Evolutionary conservation across 768 basidiomycete genomes (phyloP), one percentile per base, ranked within the genome.

Genomic region (Filobasidium floriforme): DNA sequence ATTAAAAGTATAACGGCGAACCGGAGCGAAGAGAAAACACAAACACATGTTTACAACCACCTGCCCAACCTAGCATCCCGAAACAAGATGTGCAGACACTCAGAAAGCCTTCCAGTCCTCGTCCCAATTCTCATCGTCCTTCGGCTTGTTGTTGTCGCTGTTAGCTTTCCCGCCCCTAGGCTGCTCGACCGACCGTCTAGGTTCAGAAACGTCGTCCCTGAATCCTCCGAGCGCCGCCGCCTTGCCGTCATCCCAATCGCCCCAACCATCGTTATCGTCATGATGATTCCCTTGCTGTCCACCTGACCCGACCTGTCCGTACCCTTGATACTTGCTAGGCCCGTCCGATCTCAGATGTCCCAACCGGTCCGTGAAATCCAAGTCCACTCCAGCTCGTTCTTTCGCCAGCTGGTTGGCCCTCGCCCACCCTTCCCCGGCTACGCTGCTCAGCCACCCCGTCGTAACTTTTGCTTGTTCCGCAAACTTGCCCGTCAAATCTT

Each of bases 351-450:
- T 46, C 65, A 66, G 26, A 41, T 61, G 65, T 5, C 46, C 60
- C 22, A 61, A 59, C 54, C 54, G 32, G 5, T 55, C 64, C n/a
- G 64, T 43, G 40, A 65, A 40, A 37, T 65, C 64, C 10, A 61
- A 19, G 9, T 51, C 65, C 84, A 87, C 61, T 87, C 11, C 93
- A 93, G 82, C 76, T 86, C 87, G 55, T 79, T 77, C 80, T 85
- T 89, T 76, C 0, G 77, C 75, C 26, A 77, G 67, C 11, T 74
- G 69, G 60, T 78, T 78, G 24, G 73, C 55, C 4, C 46, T 66
- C 15, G 66, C 67, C 74, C 74, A 76, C 7, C 77, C 75, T 63
- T 78, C 76, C 11, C 68, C 68, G 2, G 77, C 77, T 37, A 70
- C 59, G 14, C 70, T 67, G 9, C 60, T 67, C n/a, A 73, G 69